Evolutionary conservation across 163 green algal species (phyloP).

Genomic region (Scenedesmus sp.): DNA sequence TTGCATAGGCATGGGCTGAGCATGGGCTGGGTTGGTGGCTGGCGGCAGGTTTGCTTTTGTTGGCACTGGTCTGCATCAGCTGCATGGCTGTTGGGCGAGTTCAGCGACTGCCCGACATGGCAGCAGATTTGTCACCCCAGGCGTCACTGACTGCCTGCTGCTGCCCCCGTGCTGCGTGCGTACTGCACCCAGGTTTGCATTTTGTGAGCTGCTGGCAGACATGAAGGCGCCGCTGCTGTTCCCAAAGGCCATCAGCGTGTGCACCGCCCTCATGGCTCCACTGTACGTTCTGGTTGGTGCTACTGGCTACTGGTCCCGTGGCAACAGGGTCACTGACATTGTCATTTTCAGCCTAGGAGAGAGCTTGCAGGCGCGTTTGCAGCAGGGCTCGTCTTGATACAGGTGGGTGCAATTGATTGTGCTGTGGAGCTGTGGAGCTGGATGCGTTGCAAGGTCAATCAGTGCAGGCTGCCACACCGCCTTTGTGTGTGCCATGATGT

Average conservation of each 20-base stretch:
- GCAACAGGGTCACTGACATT: constrained; percentile 60
- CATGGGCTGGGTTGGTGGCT: too few relatives aligned
- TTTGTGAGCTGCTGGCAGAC: constrained; percentile 66
- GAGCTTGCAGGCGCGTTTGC: constrained; percentile 54
- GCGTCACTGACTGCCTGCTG: not conserved
- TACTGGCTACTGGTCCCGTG: constrained; percentile 68
- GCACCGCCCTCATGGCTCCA: constrained; percentile 61
- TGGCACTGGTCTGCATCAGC: too few relatives aligned
- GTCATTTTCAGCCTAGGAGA: constrained; percentile 70
- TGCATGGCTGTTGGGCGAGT: too few relatives aligned
- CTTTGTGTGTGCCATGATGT: too few relatives aligned
- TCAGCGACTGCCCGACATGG: not conserved
- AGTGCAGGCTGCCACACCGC: too few relatives aligned
- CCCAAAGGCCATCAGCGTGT: constrained; percentile 53
- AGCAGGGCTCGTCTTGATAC: constrained; percentile 49
- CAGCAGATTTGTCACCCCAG: not conserved
- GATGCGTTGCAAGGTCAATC: too few relatives aligned
- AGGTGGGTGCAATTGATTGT: constrained; percentile 35
- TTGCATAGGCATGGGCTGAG: too few relatives aligned
- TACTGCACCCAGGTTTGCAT: constrained; percentile 30
- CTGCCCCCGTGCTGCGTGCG: not conserved
- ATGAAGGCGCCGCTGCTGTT: constrained; percentile 62
- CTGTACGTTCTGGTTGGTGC: constrained; percentile 65
- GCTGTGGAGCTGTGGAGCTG: too few relatives aligned
- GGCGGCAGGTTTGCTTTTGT: too few relatives aligned